Base-by-base conservation (phyloP, 2,329 filamentous ascomycete species). In the Xylariaceae sp. region DNA sequence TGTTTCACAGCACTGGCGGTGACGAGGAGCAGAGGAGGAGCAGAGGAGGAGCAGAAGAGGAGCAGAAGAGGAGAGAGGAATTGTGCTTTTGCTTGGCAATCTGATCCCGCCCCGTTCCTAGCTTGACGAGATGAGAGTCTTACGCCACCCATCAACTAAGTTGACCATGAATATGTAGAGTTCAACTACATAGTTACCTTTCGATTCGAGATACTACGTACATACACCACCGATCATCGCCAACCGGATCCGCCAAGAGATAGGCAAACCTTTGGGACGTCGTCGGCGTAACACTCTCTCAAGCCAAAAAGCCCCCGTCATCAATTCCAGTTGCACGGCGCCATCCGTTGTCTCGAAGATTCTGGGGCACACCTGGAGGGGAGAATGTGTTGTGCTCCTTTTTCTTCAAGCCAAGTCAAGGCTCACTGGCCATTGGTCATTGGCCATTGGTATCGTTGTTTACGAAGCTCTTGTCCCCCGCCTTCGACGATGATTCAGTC, bases 1-100 rank as follows among this genome's bases (percentile, higher is more conserved):
- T 41, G 58, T 60, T 58, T 50, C 55, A 58, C 58, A 58, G 26
- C 58, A 60, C 58, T 58, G 55, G 58, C 55, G 55, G 55, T 58
- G 55, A 58, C 58, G 41, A 51, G 34, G 51, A 52, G 47, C 19
- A 19, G 19, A 19, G 2, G 19, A 19, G 19, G 19, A 19, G 19
- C 19, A 19, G 19, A 19, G 1, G 19, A 19, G 19, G 19, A 19
- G 19, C 19, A 19, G 19, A 19, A 19, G 19, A 19, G 19, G 19
- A 19, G 19, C 19, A 19, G 19, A 19, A 19, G 19, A 19, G 19
- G 19, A 19, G 19, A 19, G 19, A 19, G 19, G 19, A 19, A 19
- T 19, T 19, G 19, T 19, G 19, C 19, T 19, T 19, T 34, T 9
- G 30, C 58, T 58, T 58, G 53, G 55, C 58, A 40, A 43, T 50